Percentiles rank a stretch among this genome's conserved stretches.
phyloP scores from a whole-genome alignment of 2,329 filamentous ascomycete species.

The Cryphonectria parasitica region DNA sequence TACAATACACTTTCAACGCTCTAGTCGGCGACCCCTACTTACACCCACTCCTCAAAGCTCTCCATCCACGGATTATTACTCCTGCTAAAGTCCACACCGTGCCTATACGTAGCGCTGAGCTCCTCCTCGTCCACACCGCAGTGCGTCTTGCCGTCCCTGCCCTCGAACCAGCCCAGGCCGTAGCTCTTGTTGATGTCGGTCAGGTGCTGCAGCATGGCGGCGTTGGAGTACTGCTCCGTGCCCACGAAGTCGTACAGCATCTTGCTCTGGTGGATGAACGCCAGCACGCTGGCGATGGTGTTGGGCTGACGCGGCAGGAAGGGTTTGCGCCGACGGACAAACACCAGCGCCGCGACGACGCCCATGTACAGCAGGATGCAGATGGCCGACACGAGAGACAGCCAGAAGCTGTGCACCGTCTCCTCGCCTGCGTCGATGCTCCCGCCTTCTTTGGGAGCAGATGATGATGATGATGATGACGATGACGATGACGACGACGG shows the following conservation, averaged over 20 bases:
- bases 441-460: constrained; percentile 26
- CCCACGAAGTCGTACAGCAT: constrained; percentile 79
- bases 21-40: neutral
- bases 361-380: constrained; percentile 70
- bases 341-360: constrained; percentile 62
- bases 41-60: constrained; percentile 43
- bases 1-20: neutral
- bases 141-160: constrained; percentile 73
- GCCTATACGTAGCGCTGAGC: constrained; percentile 66
- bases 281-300: constrained; percentile 75
- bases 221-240: constrained; percentile 65
- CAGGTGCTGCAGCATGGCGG: constrained; percentile 65
- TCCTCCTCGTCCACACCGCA: constrained; percentile 80
- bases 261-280: constrained; percentile 79
- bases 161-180: constrained; percentile 76
- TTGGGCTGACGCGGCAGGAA: constrained; percentile 80
- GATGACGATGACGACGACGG: constrained; percentile 30
- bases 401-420: constrained; percentile 66
- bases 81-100: constrained; percentile 57
- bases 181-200: constrained; percentile 68
- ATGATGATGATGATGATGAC: too few relatives aligned
- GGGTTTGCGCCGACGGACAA: constrained; percentile 64
- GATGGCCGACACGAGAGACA: constrained; percentile 64
- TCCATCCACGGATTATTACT: constrained; percentile 57
- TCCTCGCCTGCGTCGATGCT: constrained; percentile 59